Evolutionary conservation across 257 asterid genomes (phyloP), one percentile per base, ranked within the genome.

Genomic region (Rhazya stricta): DNA sequence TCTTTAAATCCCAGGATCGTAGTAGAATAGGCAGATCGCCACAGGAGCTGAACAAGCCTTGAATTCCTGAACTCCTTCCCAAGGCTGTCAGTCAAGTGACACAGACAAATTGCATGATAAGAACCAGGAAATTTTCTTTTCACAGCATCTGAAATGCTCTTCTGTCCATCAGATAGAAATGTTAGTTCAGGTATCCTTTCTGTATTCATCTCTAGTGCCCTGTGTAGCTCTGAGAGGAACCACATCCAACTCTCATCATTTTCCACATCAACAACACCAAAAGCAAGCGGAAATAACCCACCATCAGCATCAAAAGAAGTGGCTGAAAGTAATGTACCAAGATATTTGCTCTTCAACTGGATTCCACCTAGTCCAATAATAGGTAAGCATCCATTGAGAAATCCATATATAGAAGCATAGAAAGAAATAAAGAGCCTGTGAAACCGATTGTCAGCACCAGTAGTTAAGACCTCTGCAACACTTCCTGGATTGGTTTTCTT

Each of bases 231-330:
- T 5, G 89, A 88, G 81, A 91, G 76, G 85, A 89, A 88, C 97
- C 97, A 91, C 83, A 85, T 80, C 97, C 97, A 91, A 71, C 89
- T 89, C 34, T 89, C 95, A 48, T 89, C 89, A 79, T 85, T 86
- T 77, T 88, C 97, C 16, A 76, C 81, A 69, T 91, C 91, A 67
- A 91, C 91, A 73, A 88, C 90, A 73, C 90, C 91, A 78, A 91
- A 84, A 12, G 97, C 95, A 61, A 91, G 79, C 3, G 88, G 90
- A 88, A 87, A 91, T 61, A 91, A 80, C 34, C 89, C 91, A 74
- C 97, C 97, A 77, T 88, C 93, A 50, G 83, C 86, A 85, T 91
- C 97, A 79, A 89, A 86, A 34, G 95, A 89, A 75, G 93, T 89
- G 45, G 97, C 95, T 1, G 93, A 85, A 57, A 91, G 85, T 67